Percentiles rank a stretch among this genome's conserved stretches.
phyloP scores from a whole-genome alignment of 345 rosid species.

The Cardamine occulta region DNA sequence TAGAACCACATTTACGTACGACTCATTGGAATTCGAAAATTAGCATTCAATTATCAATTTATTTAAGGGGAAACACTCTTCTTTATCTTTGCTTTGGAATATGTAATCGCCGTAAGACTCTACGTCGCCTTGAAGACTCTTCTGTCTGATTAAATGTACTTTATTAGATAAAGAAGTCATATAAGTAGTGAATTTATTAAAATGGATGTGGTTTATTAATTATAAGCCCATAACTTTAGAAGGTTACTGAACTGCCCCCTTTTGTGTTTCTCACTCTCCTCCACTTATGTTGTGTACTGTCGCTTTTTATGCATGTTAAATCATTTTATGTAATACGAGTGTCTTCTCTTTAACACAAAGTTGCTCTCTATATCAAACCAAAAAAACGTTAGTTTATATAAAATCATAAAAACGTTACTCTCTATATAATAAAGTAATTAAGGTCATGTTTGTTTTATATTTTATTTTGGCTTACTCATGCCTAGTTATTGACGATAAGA shows the following conservation, averaged over 20 bases:
- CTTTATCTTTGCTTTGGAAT: slow-evolving; percentile 25
- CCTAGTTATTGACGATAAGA: background rate
- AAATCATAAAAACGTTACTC: background rate
- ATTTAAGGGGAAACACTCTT: background rate
- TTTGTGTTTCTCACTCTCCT: background rate
- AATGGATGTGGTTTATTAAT: background rate
- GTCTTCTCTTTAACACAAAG: background rate
- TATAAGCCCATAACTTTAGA: slow-evolving; percentile 1
- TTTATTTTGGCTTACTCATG: too few species aligned
- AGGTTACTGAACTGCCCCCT: slow-evolving; percentile 7
- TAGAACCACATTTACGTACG: slow-evolving; percentile 18
- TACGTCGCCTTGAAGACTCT: slow-evolving; percentile 32
- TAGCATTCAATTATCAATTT: slow-evolving; percentile 10
- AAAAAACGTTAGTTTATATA: too few species aligned
- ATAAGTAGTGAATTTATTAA: background rate
- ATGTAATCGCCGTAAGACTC: slow-evolving; percentile 14
- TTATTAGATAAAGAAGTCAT: background rate
- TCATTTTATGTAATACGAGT: slow-evolving; percentile 8
- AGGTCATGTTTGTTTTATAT: too few species aligned
- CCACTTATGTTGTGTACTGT: slow-evolving; percentile 15
- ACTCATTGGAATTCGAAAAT: slow-evolving; percentile 1
- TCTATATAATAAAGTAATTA: background rate
- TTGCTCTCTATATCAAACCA: background rate
- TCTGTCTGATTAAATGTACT: slow-evolving; percentile 28
- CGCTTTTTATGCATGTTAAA: background rate